Conservation (phyloP, 2,329 filamentous ascomycete species). For the Ascochyta rabiei region DNA sequence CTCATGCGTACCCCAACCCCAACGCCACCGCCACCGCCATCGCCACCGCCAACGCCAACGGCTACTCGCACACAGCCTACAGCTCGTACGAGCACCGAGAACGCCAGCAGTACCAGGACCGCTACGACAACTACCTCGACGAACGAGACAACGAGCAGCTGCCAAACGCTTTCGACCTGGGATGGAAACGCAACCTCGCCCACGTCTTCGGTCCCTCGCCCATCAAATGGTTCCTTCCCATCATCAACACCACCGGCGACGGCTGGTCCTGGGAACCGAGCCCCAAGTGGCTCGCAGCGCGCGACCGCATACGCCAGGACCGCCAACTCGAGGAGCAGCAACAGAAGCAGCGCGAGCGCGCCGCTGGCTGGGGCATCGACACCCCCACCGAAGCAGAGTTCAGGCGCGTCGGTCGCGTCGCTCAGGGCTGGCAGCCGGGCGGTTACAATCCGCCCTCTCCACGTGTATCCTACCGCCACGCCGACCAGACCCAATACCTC, state of each 20-base stretch:
- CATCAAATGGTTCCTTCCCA: slow-evolving; percentile 77
- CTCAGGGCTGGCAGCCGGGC: slow-evolving; percentile 41
- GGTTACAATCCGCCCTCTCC: slow-evolving; percentile 34
- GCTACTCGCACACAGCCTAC: slow-evolving; percentile 53
- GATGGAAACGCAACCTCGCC: slow-evolving; percentile 76
- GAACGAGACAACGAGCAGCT: slow-evolving; percentile 87
- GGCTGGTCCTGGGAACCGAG: slow-evolving; percentile 95
- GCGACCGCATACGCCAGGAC: slow-evolving; percentile 62
- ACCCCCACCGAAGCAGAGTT: slow-evolving; percentile 48
- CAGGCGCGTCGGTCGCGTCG: slow-evolving; percentile 33
- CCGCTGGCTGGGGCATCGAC: slow-evolving; percentile 69
- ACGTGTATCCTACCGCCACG: slow-evolving; percentile 36
- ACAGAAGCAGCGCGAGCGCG: slow-evolving; percentile 68
- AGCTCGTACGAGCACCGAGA: slow-evolving; percentile 60
- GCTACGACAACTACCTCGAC: slow-evolving; percentile 83
- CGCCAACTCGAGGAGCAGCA: slow-evolving; percentile 49
- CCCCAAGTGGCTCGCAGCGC: slow-evolving; percentile 74
- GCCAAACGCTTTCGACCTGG: slow-evolving; percentile 92
- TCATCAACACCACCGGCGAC: slow-evolving; percentile 86
- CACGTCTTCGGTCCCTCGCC: slow-evolving; percentile 81
- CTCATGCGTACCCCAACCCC: too few relatives aligned
- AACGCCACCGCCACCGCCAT: too few relatives aligned
- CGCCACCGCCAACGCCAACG: slow-evolving; percentile 43
- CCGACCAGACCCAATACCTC: slow-evolving; percentile 45
- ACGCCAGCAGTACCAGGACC: slow-evolving; percentile 66